These are phyloP conservation scores for Mycotypha africana DNA, from an alignment of 371 early-diverging fungal genomes.

Conservation along the genomic window DNA sequence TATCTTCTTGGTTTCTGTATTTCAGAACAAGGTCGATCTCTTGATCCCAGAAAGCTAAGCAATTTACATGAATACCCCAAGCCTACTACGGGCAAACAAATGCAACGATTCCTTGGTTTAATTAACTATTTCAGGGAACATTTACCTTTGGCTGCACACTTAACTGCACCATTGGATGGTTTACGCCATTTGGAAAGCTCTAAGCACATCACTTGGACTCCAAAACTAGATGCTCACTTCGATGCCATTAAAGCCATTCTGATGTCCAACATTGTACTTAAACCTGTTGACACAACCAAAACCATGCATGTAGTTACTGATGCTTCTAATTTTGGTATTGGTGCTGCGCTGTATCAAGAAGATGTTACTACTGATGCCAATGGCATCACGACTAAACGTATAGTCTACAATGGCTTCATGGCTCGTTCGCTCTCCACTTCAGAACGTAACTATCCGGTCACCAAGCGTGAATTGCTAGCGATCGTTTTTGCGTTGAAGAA, in stretches of 20 bases:
- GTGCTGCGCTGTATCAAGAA: slow-evolving; percentile 26
- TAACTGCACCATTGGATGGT: slow-evolving; percentile 18
- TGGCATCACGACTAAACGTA: neutral
- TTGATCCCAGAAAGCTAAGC: slow-evolving; percentile 8
- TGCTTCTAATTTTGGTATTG: slow-evolving; percentile 33
- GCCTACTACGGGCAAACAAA: slow-evolving; percentile 6
- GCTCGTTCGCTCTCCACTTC: neutral
- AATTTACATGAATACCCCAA: slow-evolving; percentile 1
- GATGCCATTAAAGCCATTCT: slow-evolving; percentile 1
- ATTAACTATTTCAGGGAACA: slow-evolving; percentile 21
- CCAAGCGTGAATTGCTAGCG: neutral
- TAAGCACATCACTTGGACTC: slow-evolving; percentile 4
- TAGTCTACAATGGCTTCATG: slow-evolving; percentile 14
- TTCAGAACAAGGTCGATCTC: slow-evolving; percentile 2
- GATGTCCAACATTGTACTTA: neutral
- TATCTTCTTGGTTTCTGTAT: slow-evolving; percentile 12
- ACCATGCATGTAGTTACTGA: slow-evolving; percentile 35
- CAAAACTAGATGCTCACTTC: slow-evolving; percentile 4
- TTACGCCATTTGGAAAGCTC: slow-evolving; percentile 7
- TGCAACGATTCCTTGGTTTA: slow-evolving; percentile 10
- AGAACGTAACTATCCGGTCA: neutral
- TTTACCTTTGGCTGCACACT: slow-evolving; percentile 3
- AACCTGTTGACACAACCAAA: slow-evolving; percentile 16
- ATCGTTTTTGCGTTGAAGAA: slow-evolving; percentile 18
- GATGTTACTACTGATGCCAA: no score